Base-by-base conservation (phyloP, 495 filamentous ascomycete genomes). In the Trichoderma erinaceum region DNA sequence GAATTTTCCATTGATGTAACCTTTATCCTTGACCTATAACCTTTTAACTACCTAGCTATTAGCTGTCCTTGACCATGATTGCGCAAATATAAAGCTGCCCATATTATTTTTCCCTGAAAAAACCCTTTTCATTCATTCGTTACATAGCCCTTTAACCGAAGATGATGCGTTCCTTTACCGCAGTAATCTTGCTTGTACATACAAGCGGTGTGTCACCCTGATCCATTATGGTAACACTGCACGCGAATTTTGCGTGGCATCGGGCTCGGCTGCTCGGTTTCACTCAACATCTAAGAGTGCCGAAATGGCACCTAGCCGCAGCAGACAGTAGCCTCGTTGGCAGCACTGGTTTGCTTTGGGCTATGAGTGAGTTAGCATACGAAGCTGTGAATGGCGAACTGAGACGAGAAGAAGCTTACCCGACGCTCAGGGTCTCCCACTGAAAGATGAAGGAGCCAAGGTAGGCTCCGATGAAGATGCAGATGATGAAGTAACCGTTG, bases 401-500 rank as follows among this genome's bases (percentile, higher is more conserved):
- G 4, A 10, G 18, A 10, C 18, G 18, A 6, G 8, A 21, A 46
- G 4, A 16, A 11, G 12, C 48, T 52, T 23, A 52, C 48, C 48
- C 48, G 10, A 23, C 48, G 6, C 18, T 21, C 18, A 52, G n/a
- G 3, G 48, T 21, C 48, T 52, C 48, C 81, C 81, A 83, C 52
- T 82, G 78, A 67, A 73, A 80, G 41, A 82, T 12, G 56, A 81
- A 82, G 69, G 80, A 80, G 29, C 81, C 81, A 44, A 83, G 67
- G 25, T 76, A 73, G 4, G 84, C 81, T 13, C 84, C 84, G 67
- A 87, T 79, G 56, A 86, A 73, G 68, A 87, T 85, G 69, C 77
- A 80, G 69, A 86, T 82, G 70, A 87, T 84, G 71, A 86, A 79
- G 65, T 86, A 87, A 18, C 84, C 83, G 66, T 85, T 84, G 71